A percentile compares a stretch with the other conserved stretches of the same genome.
These are phyloP conservation scores for Penicillium arizonense DNA, from an alignment of 495 filamentous ascomycete genomes.

Conservation along the genomic window DNA sequence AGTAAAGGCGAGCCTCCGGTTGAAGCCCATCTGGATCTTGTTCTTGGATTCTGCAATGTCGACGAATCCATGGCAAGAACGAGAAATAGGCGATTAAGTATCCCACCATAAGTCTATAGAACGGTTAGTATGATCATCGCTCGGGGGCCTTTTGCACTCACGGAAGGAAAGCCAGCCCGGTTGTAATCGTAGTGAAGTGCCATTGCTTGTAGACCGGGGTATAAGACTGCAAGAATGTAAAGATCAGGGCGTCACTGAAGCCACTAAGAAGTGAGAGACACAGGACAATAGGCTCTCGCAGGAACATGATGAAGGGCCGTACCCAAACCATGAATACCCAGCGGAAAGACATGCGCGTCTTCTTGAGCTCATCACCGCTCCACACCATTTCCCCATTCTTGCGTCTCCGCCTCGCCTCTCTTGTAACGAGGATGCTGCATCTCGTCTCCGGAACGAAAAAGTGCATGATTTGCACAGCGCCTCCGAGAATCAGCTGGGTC, in stretches of 20 bases:
- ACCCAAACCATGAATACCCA: conserved; percentile 62
- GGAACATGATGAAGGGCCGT: conserved; percentile 76
- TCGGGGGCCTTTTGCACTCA: conserved; percentile 6
- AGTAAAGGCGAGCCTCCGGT: conserved; percentile 56
- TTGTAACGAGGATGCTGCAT: conserved; percentile 63
- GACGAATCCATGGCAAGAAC: conserved; percentile 63
- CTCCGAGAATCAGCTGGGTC: conserved; percentile 78
- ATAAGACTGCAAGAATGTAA: conserved; percentile 74
- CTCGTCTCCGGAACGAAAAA: conserved; percentile 67
- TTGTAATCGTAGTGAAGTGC: conserved; percentile 53
- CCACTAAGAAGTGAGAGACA: conserved; percentile 69
- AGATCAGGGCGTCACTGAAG: conserved; percentile 79
- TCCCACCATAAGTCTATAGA: conserved; percentile 56
- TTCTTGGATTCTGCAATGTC: conserved; percentile 43
- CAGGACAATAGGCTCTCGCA: conserved; percentile 74
- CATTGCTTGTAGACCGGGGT: conserved; percentile 64
- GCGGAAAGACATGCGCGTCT: conserved; percentile 47
- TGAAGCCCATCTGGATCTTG: conserved; percentile 50
- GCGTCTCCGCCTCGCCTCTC: conserved; percentile 62
- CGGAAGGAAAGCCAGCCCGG: conserved; percentile 63
- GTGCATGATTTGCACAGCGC: conserved; percentile 62
- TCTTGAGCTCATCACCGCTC: conserved; percentile 62
- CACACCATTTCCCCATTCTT: conserved; percentile 55
- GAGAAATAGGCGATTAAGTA: conserved; percentile 63
- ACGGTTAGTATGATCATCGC: not conserved